Percentiles rank a stretch among this genome's conserved stretches.
Conservation (phyloP, 805 yeast genomes). For the Saturnispora gosingensis region DNA sequence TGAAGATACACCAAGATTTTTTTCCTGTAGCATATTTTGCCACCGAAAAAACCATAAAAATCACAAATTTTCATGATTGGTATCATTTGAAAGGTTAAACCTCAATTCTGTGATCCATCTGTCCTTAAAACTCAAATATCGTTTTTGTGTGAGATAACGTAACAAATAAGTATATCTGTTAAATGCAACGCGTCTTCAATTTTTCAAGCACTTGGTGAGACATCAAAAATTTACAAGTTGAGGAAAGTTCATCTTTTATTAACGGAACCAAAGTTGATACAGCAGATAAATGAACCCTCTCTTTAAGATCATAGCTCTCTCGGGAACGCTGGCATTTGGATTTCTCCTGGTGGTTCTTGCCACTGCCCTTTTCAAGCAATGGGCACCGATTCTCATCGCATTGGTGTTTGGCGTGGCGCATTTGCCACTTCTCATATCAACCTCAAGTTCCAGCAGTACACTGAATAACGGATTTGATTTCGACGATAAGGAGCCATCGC, state of each 20-base stretch:
- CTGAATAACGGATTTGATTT: slow-evolving; percentile 36
- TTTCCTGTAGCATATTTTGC: neutral
- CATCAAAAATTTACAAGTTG: neutral
- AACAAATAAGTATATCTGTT: neutral
- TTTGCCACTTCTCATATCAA: slow-evolving; percentile 55
- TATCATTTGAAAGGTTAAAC: neutral
- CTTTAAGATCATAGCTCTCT: slow-evolving; percentile 66
- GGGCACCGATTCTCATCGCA: slow-evolving; percentile 77
- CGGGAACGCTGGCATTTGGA: slow-evolving; percentile 78
- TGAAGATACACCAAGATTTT: neutral
- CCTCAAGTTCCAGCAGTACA: slow-evolving; percentile 29
- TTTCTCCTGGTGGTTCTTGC: slow-evolving; percentile 81
- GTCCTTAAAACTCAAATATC: neutral
- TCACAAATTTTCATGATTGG: neutral
- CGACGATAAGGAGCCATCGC: slow-evolving; percentile 1
- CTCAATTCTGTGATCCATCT: neutral
- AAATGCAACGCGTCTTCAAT: no score
- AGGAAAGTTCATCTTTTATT: neutral
- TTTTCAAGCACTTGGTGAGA: no score
- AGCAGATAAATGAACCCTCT: slow-evolving; percentile 41
- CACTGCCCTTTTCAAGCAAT: slow-evolving; percentile 79
- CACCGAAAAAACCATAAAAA: slow-evolving; percentile 5
- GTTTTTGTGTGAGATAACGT: neutral
- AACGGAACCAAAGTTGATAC: neutral
- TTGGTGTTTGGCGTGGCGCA: slow-evolving; percentile 61